Base-by-base conservation (phyloP, 202 grass and related monocot species). In the Zoysia matrella region DNA sequence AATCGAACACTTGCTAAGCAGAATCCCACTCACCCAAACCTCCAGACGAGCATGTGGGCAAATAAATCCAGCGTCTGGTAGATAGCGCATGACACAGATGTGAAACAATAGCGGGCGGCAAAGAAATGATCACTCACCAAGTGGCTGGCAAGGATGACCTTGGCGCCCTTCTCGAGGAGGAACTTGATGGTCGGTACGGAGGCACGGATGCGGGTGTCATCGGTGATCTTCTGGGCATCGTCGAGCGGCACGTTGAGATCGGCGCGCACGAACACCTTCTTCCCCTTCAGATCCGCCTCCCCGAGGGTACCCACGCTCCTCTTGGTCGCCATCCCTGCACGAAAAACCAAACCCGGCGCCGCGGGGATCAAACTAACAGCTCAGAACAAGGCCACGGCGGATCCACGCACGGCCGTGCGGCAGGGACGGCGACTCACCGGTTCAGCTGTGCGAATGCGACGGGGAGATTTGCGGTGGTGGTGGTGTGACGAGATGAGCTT, bases 211-310 rank as follows among this genome's bases (percentile, higher is more conserved):
- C 92, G 85, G 81, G n/a, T n/a, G n/a, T n/a, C n/a, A n/a, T n/a
- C n/a, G n/a, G n/a, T n/a, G n/a, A n/a, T n/a, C n/a, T n/a, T 90
- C 86, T 94, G 94, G 30, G 72, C 88, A 2, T 97, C 94, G 49
- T 97, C 92, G 47, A 97, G 84, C 60, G 94, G 94, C 48, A 97
- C 94, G 82, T 97, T 97, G 48, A 97, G 90, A 88, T 97, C 92
- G 74, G 89, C 83, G 56, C 94, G 83, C 64, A 97, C 68, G 66
- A 97, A 97, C 77, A 97, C 92, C 79, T 89, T 81, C 92, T 97
- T 97, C 60, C 90, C 92, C 92, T 66, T 94, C 52, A 97, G 94
- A 91, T 86, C 92, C 80, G 86, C 88, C 71, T 94, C 94, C 12
- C 69, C 78, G 3, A 97, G 90, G 51, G 85, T 84, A 36, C 90